phyloP scores from a whole-genome alignment of 2,329 filamentous ascomycete species.

The Teratosphaeria viscida region DNA sequence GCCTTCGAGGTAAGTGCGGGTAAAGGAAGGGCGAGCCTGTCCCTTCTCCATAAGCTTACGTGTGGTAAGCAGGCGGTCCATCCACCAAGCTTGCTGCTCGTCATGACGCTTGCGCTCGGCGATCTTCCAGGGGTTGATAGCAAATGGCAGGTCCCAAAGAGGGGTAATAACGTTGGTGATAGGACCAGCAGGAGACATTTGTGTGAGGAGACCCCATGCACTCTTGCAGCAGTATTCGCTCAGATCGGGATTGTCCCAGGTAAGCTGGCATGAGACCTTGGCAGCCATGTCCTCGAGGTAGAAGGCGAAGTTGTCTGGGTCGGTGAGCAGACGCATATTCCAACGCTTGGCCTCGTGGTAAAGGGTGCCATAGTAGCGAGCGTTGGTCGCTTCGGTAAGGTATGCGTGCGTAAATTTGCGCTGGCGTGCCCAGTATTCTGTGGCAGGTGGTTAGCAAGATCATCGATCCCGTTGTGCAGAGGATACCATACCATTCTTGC shows the following conservation, averaged over 20 bases:
- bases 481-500: slow-evolving; percentile 5
- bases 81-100: slow-evolving; percentile 22
- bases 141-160: slow-evolving; percentile 20
- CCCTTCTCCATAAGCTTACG: slow-evolving; percentile 29
- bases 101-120: slow-evolving; percentile 18
- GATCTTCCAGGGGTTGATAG: slow-evolving; percentile 23
- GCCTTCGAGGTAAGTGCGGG: slow-evolving; percentile 22
- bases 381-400: slow-evolving; percentile 26
- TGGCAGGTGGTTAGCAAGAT: not conserved
- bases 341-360: slow-evolving; percentile 43
- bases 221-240: slow-evolving; percentile 41
- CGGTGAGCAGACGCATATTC: slow-evolving; percentile 31
- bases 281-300: slow-evolving; percentile 46
- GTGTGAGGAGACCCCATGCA: slow-evolving; percentile 34
- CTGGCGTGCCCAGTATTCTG: slow-evolving; percentile 18
- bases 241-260: slow-evolving; percentile 43
- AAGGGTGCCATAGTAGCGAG: slow-evolving; percentile 23
- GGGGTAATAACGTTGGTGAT: slow-evolving; percentile 26
- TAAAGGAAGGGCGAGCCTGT: slow-evolving; percentile 20
- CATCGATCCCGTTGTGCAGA: not conserved
- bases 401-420: slow-evolving; percentile 25
- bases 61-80: slow-evolving; percentile 18
- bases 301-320: slow-evolving; percentile 22
- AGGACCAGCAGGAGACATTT: slow-evolving; percentile 23
- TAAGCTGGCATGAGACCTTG: slow-evolving; percentile 46